Base-by-base conservation (phyloP, 495 filamentous ascomycete species). In the Aspergillus saccharolyticus region DNA sequence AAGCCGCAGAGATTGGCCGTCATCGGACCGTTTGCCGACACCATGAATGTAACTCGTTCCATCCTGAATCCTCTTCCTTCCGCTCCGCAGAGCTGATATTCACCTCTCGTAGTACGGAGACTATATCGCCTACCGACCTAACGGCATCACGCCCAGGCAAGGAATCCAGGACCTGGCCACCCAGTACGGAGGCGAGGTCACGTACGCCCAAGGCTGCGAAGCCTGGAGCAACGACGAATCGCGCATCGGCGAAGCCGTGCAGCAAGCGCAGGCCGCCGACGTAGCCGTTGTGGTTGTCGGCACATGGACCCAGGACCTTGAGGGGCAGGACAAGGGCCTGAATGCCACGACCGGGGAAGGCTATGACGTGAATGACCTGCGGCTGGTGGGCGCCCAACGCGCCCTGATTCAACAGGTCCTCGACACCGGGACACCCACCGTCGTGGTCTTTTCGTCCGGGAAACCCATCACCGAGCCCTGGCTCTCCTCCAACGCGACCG, bases 281-380 rank as follows among this genome's bases (percentile, higher is more conserved):
- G 80, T 89, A 7, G 85, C 87, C 2, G 77, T 89, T 7, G 85
- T 90, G 0, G 75, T 89, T 1, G 85, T 89, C 0, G 86, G 86
- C 44, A 90, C 87, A 22, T 89, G 85, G 86, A 83, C 80, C 15
- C 78, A 85, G 30, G 86, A 89, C 56, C 85, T 89, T 63, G 64
- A 71, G 22, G 78, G 88, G 60, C 76, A 88, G 3, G 89, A 85
- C 86, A 61, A 72, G 49, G 83, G 85, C 3, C 62, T 88, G 9
- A 89, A 90, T 58, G 86, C 87, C 46, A 83, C 81, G 12, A 88
- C 85, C 4, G 87, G 86, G 53, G 87, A 90, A 65, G 84, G 88
- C 62, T 82, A 89, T 39, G 86, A 89, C 56, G 74, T 82, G 4
- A 66, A 80, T 48, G 73, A 66, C 53, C 78, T 89, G 5, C 75